Conservation (phyloP, 805 yeast species). For the Starmerella potacharoeniae region DNA sequence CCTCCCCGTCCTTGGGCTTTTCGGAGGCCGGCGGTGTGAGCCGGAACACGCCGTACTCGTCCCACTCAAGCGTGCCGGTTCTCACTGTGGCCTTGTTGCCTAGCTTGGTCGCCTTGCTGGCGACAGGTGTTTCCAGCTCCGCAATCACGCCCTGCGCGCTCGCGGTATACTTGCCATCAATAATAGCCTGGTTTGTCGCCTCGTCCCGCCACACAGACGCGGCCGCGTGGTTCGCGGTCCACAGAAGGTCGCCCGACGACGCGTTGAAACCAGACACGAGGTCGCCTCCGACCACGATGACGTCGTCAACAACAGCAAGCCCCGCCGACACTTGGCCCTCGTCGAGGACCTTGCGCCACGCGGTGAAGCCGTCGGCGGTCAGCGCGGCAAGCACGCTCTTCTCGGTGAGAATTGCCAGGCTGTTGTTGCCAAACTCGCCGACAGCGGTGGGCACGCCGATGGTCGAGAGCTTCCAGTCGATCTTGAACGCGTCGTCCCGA, state of each 20-base stretch:
- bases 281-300: conserved; percentile 12
- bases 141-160: not conserved
- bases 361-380: conserved; percentile 22
- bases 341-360: conserved; percentile 24
- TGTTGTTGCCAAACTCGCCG: conserved; percentile 5
- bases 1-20: not conserved
- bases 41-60: conserved; percentile 8
- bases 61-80: conserved; percentile 12
- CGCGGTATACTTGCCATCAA: not conserved
- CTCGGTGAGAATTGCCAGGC: conserved; percentile 22
- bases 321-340: conserved; percentile 8
- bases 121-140: not conserved
- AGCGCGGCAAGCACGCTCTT: conserved; percentile 22
- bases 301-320: conserved; percentile 6
- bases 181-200: not conserved
- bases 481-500: conserved; percentile 27
- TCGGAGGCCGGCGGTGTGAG: not conserved
- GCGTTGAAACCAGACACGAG: conserved; percentile 11
- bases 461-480: conserved; percentile 27
- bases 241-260: conserved; percentile 12
- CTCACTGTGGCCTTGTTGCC: not conserved
- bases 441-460: conserved; percentile 23
- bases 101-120: not conserved
- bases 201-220: not conserved
- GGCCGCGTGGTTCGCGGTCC: conserved; percentile 6